Conservation (phyloP, 2,329 filamentous ascomycete genomes). For the Curvularia verruculosa region DNA sequence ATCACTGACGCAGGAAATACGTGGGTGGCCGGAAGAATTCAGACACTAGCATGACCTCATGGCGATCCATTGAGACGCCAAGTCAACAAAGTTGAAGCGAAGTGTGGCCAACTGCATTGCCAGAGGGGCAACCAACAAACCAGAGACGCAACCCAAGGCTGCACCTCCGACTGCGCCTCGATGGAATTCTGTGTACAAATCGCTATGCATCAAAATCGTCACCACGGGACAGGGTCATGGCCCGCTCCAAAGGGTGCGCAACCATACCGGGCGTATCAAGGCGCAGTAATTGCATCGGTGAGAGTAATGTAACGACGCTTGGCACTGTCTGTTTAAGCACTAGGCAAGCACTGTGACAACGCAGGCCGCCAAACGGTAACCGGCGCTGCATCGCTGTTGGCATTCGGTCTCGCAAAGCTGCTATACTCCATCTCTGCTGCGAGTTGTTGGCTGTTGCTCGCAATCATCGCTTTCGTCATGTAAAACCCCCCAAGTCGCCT, state of each 20-base stretch:
- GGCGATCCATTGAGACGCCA: conserved; percentile 12
- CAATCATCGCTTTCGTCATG: not conserved
- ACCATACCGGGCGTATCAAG: not conserved
- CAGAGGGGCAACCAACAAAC: conserved; percentile 8
- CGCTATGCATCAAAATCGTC: conserved; percentile 5
- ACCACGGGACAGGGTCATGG: not conserved
- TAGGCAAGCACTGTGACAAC: not conserved
- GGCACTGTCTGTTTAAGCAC: not conserved
- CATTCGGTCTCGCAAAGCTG: not conserved
- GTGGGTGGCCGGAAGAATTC: conserved; percentile 1
- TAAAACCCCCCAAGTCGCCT: not conserved
- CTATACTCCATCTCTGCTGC: not conserved
- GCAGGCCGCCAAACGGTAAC: conserved; percentile 5
- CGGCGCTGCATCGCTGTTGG: not conserved
- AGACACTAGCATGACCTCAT: conserved; percentile 17
- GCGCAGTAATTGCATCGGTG: not conserved
- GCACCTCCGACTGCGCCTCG: conserved; percentile 19
- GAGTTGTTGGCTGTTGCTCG: not conserved
- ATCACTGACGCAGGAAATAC: conserved; percentile 15
- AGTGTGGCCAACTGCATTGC: conserved; percentile 17
- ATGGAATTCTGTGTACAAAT: conserved; percentile 4
- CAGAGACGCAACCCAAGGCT: conserved; percentile 6
- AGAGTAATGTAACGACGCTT: not conserved
- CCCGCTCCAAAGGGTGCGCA: not conserved
- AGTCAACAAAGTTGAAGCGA: conserved; percentile 4